Evolutionary conservation across 1,284 basidiomycete species (phyloP).

Genomic region (Ganoderma boninense): DNA sequence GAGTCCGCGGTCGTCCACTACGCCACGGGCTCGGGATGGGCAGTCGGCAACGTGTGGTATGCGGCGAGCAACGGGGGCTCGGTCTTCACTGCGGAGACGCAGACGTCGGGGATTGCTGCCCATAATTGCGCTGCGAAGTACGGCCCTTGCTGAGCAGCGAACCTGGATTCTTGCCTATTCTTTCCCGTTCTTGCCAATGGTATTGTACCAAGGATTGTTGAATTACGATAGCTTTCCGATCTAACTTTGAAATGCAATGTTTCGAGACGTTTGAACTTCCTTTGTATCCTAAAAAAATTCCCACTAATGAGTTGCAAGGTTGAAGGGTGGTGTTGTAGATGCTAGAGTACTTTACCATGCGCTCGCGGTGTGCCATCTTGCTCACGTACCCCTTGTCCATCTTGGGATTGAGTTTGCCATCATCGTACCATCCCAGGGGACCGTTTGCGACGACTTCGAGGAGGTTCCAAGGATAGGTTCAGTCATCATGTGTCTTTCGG

Average conservation of each 20-base stretch:
- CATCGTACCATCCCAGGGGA: not conserved
- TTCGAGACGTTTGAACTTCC: not conserved
- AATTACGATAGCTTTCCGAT: not conserved
- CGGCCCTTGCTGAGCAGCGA: conserved; percentile 11
- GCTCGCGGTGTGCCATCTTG: not conserved
- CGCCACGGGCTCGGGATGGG: conserved; percentile 51
- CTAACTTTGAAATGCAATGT: not conserved
- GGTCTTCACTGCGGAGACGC: conserved; percentile 48
- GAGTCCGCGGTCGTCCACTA: conserved; percentile 37
- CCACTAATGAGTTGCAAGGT: not conserved
- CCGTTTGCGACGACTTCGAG: not conserved
- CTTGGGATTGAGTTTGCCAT: not conserved
- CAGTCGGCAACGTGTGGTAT: conserved; percentile 60
- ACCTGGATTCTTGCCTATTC: no score
- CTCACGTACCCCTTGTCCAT: not conserved
- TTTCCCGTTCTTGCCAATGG: no score
- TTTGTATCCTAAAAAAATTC: no score
- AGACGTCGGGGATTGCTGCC: conserved; percentile 22
- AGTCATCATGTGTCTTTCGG: not conserved
- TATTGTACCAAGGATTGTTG: not conserved
- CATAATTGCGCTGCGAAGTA: conserved; percentile 24
- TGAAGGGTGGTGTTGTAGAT: not conserved
- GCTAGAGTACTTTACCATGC: not conserved
- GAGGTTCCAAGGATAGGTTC: not conserved
- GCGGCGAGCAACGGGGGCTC: conserved; percentile 52